Base-by-base conservation (phyloP, 2,329 filamentous ascomycete genomes). In the Monosporascus sp. region DNA sequence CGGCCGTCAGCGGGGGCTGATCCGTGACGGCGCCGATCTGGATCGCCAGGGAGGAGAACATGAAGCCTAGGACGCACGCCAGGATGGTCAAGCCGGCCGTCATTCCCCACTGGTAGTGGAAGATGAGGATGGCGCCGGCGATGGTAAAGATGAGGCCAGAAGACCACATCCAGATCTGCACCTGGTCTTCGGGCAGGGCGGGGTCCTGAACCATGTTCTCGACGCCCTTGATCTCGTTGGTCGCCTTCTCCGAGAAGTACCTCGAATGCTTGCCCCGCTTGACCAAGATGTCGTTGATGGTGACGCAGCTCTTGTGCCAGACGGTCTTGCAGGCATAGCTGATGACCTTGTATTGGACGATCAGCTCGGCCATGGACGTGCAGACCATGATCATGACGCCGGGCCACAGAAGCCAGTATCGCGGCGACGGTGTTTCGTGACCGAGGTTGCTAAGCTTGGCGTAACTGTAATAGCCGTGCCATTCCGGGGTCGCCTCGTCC, bases 1-100 rank as follows among this genome's bases (percentile, higher is more conserved):
- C 82, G 3, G 85, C 83, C 3, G 85, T 87, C 2, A 88, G 72
- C 0, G 85, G 85, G 0, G 84, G 84, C 60, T 79, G 79, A 60
- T 85, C 81, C 17, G 77, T 82, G n/a, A 79, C 77, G 54, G 77
- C 82, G 31, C 78, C 77, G 63, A 80, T 82, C 64, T 85, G 81
- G 57, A 84, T 81, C 47, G 79, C 80, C 24, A 85, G 70, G 72
- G 84, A 81, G 45, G 79, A 78, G 69, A 85, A 85, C 62, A 85
- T 71, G 72, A 85, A 81, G 52, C 78, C 78, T 40, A 85, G 71
- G 56, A 84, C 63, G 56, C 79, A 72, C 37, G 80, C 78, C 11
- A 85, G 70, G 45, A 85, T 70, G 8, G 78, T 79, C 67, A 82
- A 73, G 51, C 81, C 81, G 3, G 79, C 73, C 48, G 80, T 73